Evolutionary conservation across 2,329 filamentous ascomycete species (phyloP).

Genomic region (Penicillium fuscoglaucum): DNA sequence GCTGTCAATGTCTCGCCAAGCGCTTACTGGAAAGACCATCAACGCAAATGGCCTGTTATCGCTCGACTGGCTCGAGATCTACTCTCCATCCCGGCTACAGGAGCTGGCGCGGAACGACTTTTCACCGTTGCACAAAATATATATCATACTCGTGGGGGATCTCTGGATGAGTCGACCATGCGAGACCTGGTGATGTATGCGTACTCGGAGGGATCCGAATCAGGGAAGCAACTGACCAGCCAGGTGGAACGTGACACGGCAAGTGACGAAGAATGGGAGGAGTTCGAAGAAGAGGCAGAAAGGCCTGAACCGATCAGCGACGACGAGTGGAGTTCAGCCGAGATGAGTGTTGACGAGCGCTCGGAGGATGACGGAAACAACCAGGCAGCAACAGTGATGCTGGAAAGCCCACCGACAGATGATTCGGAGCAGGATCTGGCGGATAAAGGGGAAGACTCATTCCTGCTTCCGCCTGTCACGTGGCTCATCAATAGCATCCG

Average conservation of each 20-base stretch:
- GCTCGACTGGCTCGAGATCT: neutral
- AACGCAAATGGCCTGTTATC: neutral
- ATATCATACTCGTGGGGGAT: neutral
- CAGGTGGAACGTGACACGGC: too few relatives aligned
- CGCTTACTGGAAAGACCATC: neutral
- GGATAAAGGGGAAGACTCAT: neutral
- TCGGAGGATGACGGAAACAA: neutral
- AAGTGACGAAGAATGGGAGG: too few relatives aligned
- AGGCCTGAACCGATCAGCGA: slow-evolving; percentile 2
- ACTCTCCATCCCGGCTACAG: neutral
- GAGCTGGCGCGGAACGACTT: neutral
- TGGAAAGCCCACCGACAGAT: neutral
- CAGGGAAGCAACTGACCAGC: too few relatives aligned
- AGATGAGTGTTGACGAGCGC: neutral
- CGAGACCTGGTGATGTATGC: too few relatives aligned
- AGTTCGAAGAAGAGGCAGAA: neutral
- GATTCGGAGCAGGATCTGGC: neutral
- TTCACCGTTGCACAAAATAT: neutral
- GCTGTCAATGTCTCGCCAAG: neutral
- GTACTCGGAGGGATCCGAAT: too few relatives aligned
- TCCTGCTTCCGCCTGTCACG: neutral
- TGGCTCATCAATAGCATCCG: too few relatives aligned
- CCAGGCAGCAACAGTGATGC: neutral
- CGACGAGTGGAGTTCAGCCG: neutral
- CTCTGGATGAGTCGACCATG: neutral